These are phyloP conservation scores for Fusarium abutilonis DNA, from an alignment of 2,329 filamentous ascomycete species.

Conservation along the genomic window DNA sequence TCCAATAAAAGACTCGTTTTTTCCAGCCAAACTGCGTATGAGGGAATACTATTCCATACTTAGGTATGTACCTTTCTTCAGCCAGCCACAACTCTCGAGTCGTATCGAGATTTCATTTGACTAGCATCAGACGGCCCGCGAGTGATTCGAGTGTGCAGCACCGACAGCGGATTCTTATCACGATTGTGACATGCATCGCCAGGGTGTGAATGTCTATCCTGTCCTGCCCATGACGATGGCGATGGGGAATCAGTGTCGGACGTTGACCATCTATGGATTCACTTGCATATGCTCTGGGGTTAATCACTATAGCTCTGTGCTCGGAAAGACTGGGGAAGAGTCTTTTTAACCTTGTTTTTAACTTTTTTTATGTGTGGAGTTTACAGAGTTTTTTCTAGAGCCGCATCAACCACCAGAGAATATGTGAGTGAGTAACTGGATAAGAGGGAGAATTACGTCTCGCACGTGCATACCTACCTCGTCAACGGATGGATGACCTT, in stretches of 20 bases:
- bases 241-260: neutral
- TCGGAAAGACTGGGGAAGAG: neutral
- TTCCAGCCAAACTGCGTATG: neutral
- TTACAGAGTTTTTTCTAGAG: slow-evolving; percentile 13
- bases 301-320: too few species aligned
- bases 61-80: slow-evolving; percentile 6
- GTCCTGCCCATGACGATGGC: neutral
- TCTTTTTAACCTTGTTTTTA: slow-evolving; percentile 38
- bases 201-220: slow-evolving; percentile 2
- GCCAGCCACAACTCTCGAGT: slow-evolving; percentile 23
- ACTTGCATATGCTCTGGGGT: neutral
- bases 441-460: neutral
- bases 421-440: neutral
- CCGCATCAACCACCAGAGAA: slow-evolving; percentile 7
- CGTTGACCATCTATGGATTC: neutral
- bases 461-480: slow-evolving; percentile 6
- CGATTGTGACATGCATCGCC: neutral
- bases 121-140: slow-evolving; percentile 1
- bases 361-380: slow-evolving; percentile 15
- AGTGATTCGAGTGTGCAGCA: neutral
- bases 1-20: slow-evolving; percentile 12
- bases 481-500: neutral
- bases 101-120: slow-evolving; percentile 7
- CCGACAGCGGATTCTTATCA: neutral
- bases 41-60: neutral